Base-by-base conservation (phyloP, 192 early-diverging fungal species). In the Podila verticillata region DNA sequence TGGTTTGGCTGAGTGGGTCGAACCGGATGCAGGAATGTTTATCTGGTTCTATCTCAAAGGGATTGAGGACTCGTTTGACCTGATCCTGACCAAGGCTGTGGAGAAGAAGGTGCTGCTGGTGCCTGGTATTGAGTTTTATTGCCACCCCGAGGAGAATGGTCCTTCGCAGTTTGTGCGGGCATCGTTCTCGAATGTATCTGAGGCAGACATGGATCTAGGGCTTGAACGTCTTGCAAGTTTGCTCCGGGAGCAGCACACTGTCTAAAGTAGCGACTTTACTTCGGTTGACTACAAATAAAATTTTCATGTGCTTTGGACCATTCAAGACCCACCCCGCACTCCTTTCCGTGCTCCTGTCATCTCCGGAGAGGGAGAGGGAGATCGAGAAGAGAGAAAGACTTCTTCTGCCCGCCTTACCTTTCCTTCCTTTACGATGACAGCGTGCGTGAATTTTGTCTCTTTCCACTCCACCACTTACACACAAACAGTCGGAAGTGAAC, bases 1-100 rank as follows among this genome's bases (percentile, higher is more conserved):
- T 29, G 90, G 88, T 9, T 68, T 83, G 54, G 89, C 89, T 9
- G 86, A 89, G 24, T 93, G 89, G 77, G 70, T 81, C 0, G 83
- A 89, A 3, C 93, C 92, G 0, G 65, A 87, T 17, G 88, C 90
- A n/a, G 94, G 96, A 29, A 97, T 97, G 95, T 99, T 99, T 83
- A 81, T 96, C 54, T 99, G 97, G 97, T 81, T 95, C 66, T 84
- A 88, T 1, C 65, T 89, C 59, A 75, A 83, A 47, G 81, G 80
- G 17, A 84, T 84, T 48, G 56, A 70, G 39, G 87, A 87, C 48
- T 86, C 89, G 20, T 85, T 88, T 65, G 81, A 92, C 29, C 66
- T 91, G 64, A 83, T 92, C 19, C 75, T 91, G 75, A 88, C 84
- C 28, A 84, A 87, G 65, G 87, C 90, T 60, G 71, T 91, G n/a